phyloP scores from a whole-genome alignment of 78 protist species.

The Polysphondylium violaceum region DNA sequence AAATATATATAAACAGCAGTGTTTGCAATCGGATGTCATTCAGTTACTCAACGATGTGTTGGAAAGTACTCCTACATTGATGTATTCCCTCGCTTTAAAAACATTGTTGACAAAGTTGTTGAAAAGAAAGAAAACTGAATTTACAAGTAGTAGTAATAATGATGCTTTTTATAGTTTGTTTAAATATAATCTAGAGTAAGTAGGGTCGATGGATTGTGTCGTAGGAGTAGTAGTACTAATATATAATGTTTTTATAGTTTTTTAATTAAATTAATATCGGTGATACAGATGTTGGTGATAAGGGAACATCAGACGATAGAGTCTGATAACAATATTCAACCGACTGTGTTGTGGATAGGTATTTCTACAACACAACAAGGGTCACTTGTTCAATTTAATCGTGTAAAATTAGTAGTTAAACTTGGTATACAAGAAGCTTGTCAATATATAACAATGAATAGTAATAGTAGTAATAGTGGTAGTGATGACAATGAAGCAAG shows the following conservation, averaged over 20 bases:
- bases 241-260: constrained; percentile 2
- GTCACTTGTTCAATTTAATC: not conserved
- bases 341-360: constrained; percentile 28
- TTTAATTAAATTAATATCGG: constrained; percentile 12
- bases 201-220: too few species aligned
- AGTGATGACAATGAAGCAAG: not conserved
- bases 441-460: not conserved
- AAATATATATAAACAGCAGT: too few species aligned
- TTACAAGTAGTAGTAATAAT: too few species aligned
- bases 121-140: too few species aligned
- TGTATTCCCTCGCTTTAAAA: too few species aligned
- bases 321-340: not conserved
- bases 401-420: not conserved
- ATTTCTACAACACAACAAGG: not conserved
- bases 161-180: too few species aligned
- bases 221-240: too few species aligned
- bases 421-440: not conserved
- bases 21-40: too few species aligned
- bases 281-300: not conserved
- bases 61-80: too few species aligned
- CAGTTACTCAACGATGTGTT: too few species aligned
- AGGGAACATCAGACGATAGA: not conserved
- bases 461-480: not conserved
- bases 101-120: too few species aligned
- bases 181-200: too few species aligned